Base-by-base conservation (phyloP, 768 basidiomycete genomes). In the Termitomyces sp. region DNA sequence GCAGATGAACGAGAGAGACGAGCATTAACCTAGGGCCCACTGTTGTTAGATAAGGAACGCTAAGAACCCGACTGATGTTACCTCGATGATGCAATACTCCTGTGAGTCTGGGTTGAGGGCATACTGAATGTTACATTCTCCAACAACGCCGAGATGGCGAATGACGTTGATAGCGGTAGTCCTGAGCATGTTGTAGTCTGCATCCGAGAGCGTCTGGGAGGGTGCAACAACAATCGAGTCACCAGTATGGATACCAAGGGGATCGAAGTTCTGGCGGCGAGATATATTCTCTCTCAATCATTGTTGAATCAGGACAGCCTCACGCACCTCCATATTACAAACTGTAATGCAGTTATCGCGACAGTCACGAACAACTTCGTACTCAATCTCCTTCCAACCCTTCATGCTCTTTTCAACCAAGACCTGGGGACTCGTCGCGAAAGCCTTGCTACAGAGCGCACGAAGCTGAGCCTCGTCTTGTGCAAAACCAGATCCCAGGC, bases 361-460 rank as follows among this genome's bases (percentile, higher is more conserved):
- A 75, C 94, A 98, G 72, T 99, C 96, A 57, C 96, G 82, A 11
- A 98, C 96, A 50, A 99, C 96, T 69, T 99, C 96, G 64, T 99
- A 99, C 75, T 99, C 96, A 62, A 99, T 96, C 78, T 99, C 96
- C 75, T 99, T 98, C 96, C 96, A 99, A 2, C 96, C 96, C 75
- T 98, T 98, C 96, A 98, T 98, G 65, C 91, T 94, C 80, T 86
- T 95, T 79, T 99, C 97, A 15, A 99, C 94, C n/a, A 99, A 79
- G 0, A 99, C 95, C 73, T 98, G 97, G 44, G 96, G 94, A 64
- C 92, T 94, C 14, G 94, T 98, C 45, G 96, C 95, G 67, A 99
- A 98, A 10, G 97, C 96, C 75, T 95, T 97, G 63, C 78, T 81
- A 68, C 95, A 98, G 19, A 99, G 75, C 33, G 89, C 89, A 60